Evolutionary conservation across 208 protist genomes (phyloP).

Genomic region (Leishmania turanica): DNA sequence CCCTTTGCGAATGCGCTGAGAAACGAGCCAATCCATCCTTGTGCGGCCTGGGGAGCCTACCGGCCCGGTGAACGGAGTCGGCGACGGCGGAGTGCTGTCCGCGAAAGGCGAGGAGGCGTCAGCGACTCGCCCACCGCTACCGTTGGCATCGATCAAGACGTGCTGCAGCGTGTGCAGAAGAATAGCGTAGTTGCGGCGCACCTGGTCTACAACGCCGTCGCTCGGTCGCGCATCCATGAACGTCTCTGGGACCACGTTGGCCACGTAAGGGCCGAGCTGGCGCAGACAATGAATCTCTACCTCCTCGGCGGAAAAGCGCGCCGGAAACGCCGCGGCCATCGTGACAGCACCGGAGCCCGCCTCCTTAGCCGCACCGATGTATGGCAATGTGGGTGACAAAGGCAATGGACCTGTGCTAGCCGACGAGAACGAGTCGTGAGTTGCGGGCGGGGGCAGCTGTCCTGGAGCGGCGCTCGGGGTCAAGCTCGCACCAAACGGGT

Average conservation of each 20-base stretch:
- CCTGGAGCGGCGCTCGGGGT: background rate
- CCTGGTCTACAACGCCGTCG: constrained; percentile 23
- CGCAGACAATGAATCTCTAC: constrained; percentile 20
- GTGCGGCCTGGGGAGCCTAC: background rate
- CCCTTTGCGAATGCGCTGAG: constrained; percentile 22
- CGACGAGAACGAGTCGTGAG: background rate
- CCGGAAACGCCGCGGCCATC: background rate
- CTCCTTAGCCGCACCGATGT: background rate
- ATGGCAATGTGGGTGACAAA: background rate
- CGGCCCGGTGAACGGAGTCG: background rate
- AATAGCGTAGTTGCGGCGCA: constrained; percentile 45
- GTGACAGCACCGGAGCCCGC: background rate
- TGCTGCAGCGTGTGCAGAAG: constrained; percentile 40
- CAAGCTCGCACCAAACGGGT: background rate
- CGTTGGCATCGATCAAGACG: constrained; percentile 19
- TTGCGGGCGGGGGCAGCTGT: background rate
- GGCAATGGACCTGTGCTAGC: background rate
- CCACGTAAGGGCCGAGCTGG: constrained; percentile 37
- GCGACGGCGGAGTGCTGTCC: background rate
- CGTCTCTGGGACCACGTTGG: constrained; percentile 52
- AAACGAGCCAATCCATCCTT: constrained; percentile 4
- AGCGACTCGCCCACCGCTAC: background rate
- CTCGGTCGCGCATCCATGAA: constrained; percentile 61
- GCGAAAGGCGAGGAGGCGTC: background rate
- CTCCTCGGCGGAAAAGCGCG: constrained; percentile 6